Evolutionary conservation across 306 rosid genomes (phyloP).

Genomic region (Trifolium repens): DNA sequence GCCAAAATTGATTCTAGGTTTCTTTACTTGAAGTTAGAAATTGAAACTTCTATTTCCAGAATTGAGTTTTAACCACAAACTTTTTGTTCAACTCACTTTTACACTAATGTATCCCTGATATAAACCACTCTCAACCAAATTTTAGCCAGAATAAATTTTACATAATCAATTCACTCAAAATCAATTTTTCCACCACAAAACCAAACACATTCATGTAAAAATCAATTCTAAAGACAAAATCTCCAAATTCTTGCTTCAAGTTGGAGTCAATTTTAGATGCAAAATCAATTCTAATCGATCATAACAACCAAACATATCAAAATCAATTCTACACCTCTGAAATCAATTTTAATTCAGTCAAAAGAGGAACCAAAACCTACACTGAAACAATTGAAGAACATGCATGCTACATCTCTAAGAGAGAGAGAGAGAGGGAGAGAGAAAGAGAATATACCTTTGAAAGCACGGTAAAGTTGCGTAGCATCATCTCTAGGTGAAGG

Average conservation of each 20-base stretch:
- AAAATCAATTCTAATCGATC: not conserved
- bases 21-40: too few relatives aligned
- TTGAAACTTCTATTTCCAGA: too few relatives aligned
- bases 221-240: not conserved
- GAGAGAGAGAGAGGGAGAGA: not conserved
- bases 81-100: too few relatives aligned
- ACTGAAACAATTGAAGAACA: not conserved
- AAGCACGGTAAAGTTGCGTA: conserved; percentile 74
- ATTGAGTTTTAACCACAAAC: too few relatives aligned
- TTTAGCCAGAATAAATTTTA: too few relatives aligned
- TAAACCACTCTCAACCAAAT: too few relatives aligned
- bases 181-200: not conserved
- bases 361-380: not conserved
- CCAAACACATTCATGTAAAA: not conserved
- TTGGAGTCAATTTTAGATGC: not conserved
- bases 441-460: conserved; percentile 56
- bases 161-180: too few relatives aligned
- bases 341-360: too few relatives aligned
- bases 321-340: not conserved
- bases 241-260: not conserved
- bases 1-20: too few relatives aligned
- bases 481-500: conserved; percentile 79
- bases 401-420: not conserved
- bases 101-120: too few relatives aligned
- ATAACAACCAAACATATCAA: not conserved